A percentile compares a stretch with the other conserved stretches of the same genome.
phyloP scores from a whole-genome alignment of 768 basidiomycete genomes.

The Favolaschia claudopus region DNA sequence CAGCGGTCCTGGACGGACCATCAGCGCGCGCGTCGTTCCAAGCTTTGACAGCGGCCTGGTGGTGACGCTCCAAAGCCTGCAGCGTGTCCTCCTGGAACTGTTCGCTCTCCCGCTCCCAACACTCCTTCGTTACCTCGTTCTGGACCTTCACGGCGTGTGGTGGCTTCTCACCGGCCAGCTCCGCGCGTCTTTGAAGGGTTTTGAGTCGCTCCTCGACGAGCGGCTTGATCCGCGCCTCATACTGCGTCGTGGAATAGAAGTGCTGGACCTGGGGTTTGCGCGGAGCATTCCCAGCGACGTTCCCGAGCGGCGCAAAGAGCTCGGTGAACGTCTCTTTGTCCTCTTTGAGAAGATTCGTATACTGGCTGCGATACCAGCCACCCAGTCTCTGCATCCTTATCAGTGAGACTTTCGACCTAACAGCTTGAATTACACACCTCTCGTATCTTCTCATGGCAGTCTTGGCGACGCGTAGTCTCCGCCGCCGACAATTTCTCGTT shows the following conservation, averaged over 20 bases:
- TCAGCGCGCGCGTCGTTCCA: too few relatives aligned
- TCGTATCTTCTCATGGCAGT: neutral
- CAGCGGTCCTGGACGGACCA: too few relatives aligned
- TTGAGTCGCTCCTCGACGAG: neutral
- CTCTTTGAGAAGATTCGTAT: neutral
- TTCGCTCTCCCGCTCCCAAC: too few relatives aligned
- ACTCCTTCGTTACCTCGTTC: too few relatives aligned
- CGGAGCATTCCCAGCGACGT: neutral
- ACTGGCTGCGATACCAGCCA: neutral
- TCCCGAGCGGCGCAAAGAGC: neutral
- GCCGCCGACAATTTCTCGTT: neutral
- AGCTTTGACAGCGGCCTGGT: too few relatives aligned
- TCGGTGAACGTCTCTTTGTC: neutral
- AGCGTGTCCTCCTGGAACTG: too few relatives aligned
- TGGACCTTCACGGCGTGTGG: too few relatives aligned
- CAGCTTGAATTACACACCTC: neutral
- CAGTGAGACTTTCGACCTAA: neutral
- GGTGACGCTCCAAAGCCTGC: too few relatives aligned
- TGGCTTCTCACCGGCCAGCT: too few relatives aligned
- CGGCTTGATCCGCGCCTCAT: neutral
- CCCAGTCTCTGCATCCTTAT: neutral
- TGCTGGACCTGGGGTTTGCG: neutral
- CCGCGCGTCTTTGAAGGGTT: too few relatives aligned
- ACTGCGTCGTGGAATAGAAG: neutral
- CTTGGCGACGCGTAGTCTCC: neutral